Base-by-base conservation (phyloP, 805 yeast species). In the Diddensiella transvaalensis region DNA sequence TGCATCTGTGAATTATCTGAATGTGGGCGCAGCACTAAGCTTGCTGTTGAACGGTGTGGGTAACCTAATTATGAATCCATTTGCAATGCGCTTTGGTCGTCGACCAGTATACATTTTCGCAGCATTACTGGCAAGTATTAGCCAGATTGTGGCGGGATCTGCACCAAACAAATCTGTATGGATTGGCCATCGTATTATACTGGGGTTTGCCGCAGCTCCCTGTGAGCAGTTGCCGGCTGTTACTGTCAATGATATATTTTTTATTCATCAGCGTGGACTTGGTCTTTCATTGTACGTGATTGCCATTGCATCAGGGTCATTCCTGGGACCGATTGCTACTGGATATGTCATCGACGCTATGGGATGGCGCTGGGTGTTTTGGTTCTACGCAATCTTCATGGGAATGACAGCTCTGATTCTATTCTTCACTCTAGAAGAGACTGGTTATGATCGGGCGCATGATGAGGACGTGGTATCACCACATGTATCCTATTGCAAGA, bases 241-340 rank as follows among this genome's bases (percentile, higher is more conserved):
- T 22, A 63, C 78, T 0, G 68, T 76, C 44, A 67, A 76, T 6
- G 82, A 77, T 58, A 57, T 77, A 40, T 76, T 71, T 56, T 78
- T 76, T 57, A 75, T 73, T 52, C 80, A 78, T 55, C 76, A 77
- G 58, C 63, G 78, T 53, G 76, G 77, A 3, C 63, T 68, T n/a
- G 70, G 69, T 35, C 65, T 75, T 69, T 72, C 74, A 32, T 57
- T 78, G 21, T 80, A 80, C 59, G 78, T 79, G 50, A 62, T 73
- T 49, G 77, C 83, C 11, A 68, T 82, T 15, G 70, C 79, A 32
- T 71, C 72, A 10, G 78, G 82, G 6, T 75, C 79, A 38, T 80
- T 68, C 55, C 62, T 78, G 48, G 84, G 83, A 3, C 84, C 85
- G 3, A 67, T 80, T 56, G 70, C 79, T 42, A 81, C 83, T 10